These are phyloP conservation scores for Mortierella claussenii DNA, from an alignment of 192 early-diverging fungal species.

Conservation along the genomic window DNA sequence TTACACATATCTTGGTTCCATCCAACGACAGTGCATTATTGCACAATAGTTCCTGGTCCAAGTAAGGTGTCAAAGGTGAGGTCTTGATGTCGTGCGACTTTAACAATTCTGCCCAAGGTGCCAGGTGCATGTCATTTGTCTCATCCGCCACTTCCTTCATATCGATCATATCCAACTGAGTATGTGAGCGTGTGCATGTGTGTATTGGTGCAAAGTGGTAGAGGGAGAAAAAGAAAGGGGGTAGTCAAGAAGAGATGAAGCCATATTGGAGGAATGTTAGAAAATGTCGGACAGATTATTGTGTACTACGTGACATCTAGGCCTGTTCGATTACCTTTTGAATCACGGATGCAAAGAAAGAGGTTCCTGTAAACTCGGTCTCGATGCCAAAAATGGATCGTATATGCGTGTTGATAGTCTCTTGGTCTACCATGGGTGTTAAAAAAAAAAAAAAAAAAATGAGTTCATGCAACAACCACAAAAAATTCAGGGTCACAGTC, in stretches of 20 bases:
- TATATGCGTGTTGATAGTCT: constrained; percentile 75
- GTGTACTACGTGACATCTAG: no score
- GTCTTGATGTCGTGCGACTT: constrained; percentile 72
- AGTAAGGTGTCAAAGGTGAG: constrained; percentile 91
- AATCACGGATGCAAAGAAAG: constrained; percentile 75
- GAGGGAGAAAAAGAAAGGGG: background rate
- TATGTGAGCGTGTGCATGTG: no score
- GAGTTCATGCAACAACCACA: no score
- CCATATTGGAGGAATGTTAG: background rate
- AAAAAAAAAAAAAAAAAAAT: constrained; percentile 3
- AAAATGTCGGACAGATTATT: no score
- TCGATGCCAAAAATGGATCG: constrained; percentile 78
- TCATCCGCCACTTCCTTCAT: constrained; percentile 88
- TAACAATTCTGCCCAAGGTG: constrained; percentile 90
- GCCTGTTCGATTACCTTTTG: constrained; percentile 47
- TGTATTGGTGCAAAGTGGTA: no score
- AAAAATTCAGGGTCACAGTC: no score
- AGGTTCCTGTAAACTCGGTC: constrained; percentile 78
- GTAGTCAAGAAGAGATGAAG: background rate
- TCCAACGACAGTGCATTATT: constrained; percentile 86
- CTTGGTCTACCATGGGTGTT: constrained; percentile 67
- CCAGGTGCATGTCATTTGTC: constrained; percentile 93
- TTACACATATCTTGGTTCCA: constrained; percentile 78
- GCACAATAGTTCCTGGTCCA: constrained; percentile 92
- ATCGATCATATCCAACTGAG: constrained; percentile 61